Evolutionary conservation across 2,329 filamentous ascomycete species (phyloP).

Genomic region (Trichoderma polysporum): DNA sequence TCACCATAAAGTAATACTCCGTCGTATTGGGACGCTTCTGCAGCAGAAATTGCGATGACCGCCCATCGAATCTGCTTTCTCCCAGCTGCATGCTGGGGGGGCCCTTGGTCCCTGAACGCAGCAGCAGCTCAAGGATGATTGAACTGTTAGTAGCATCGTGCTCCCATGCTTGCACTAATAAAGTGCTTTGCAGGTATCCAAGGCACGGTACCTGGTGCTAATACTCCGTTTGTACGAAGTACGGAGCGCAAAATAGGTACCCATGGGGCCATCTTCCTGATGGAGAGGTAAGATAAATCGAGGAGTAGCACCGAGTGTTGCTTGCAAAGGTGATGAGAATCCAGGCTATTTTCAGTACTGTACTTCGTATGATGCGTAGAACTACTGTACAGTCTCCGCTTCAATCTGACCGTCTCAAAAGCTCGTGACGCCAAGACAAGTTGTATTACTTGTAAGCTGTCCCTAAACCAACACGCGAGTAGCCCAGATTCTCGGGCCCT

Average conservation of each 20-base stretch:
- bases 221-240: background rate
- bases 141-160: background rate
- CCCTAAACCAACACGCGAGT: background rate
- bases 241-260: background rate
- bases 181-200: background rate
- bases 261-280: background rate
- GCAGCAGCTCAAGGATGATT: background rate
- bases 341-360: background rate
- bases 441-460: background rate
- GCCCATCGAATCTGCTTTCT: background rate
- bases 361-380: background rate
- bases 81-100: slow-evolving; percentile 1
- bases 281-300: background rate
- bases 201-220: slow-evolving; percentile 4
- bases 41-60: slow-evolving; percentile 1
- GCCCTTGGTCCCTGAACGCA: background rate
- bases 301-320: slow-evolving; percentile 8
- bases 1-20: background rate
- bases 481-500: background rate
- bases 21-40: slow-evolving; percentile 5
- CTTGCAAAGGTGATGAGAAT: background rate
- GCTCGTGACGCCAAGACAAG: background rate
- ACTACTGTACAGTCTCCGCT: background rate
- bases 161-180: slow-evolving; percentile 4
- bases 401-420: background rate